A percentile compares a stretch with the other conserved stretches of the same genome.
These are phyloP conservation scores for Calonectria henricotiae DNA, from an alignment of 2,329 filamentous ascomycete species.

Conservation along the genomic window DNA sequence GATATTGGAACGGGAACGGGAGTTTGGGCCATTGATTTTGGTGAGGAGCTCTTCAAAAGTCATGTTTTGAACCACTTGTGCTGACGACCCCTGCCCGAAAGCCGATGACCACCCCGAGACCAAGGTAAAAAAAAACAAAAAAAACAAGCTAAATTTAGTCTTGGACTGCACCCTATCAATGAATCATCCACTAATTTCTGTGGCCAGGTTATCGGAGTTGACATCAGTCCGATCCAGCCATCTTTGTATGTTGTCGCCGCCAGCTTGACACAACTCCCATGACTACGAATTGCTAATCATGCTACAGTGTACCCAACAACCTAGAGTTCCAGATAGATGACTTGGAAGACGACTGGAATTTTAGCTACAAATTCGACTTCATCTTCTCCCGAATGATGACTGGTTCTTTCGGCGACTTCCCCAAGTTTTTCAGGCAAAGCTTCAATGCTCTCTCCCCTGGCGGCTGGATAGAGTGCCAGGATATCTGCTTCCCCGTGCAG, in stretches of 20 bases:
- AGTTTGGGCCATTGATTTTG: constrained; percentile 65
- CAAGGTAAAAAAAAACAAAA: constrained; percentile 40
- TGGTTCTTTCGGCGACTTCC: constrained; percentile 57
- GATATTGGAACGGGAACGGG: constrained; percentile 69
- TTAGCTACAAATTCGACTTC: constrained; percentile 60
- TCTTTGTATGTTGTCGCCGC: constrained; percentile 51
- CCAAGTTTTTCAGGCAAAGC: constrained; percentile 58
- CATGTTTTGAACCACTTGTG: neutral
- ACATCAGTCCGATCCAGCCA: constrained; percentile 63
- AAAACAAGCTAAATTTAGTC: neutral
- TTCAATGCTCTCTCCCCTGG: constrained; percentile 62
- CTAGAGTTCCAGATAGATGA: constrained; percentile 66
- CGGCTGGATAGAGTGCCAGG: constrained; percentile 63
- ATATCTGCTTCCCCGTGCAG: constrained; percentile 59
- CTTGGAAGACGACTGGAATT: constrained; percentile 62
- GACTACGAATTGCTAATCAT: neutral
- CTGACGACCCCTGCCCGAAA: constrained; percentile 37
- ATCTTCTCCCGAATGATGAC: constrained; percentile 61
- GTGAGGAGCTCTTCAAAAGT: constrained; percentile 33
- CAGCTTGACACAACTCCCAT: neutral
- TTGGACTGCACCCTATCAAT: fast-evolving
- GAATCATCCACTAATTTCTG: neutral
- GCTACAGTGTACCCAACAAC: constrained; percentile 64
- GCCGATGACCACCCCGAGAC: constrained; percentile 55
- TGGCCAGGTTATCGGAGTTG: constrained; percentile 58